Evolutionary conservation across 129 eudicot genomes (phyloP), one percentile per base, ranked within the genome.

Genomic region (Pseudognaphalium luteoalbum): DNA sequence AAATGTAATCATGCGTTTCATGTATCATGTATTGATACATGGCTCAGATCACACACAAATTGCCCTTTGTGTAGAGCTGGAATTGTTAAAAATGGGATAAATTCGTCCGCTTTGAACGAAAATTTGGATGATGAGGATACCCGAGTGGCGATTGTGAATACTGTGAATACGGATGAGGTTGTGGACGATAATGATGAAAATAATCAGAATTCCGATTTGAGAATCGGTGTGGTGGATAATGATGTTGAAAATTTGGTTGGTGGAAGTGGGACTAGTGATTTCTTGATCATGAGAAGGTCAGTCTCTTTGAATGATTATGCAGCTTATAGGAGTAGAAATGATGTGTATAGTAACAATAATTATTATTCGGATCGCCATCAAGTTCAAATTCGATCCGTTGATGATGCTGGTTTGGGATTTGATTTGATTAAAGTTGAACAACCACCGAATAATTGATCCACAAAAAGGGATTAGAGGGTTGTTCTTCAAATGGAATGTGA

Each of bases 1-100:
- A 85, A 83, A 28, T 90, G 96, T 66, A 85, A 73, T 65, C 96
- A 90, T 78, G 92, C 90, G 39, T 90, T 90, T 65, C 96, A 90
- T 47, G 37, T 90, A 15, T 81, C 92, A 5, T 90, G 96, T 83
- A 85, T 90, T 42, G 92, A 90, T 67, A 87, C 89, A 2, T 90
- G 96, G 96, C 88, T 90, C 7, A 72, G 77, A 32, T 87, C 92
- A n/a, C 96, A 90, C 84, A 83, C 87, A 12, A 89, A 87, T 77
- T 89, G 96, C 78, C 96, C 96, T 34, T 19, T 84, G 68, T 89
- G 95, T 71, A 83, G 95, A 14, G 91, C 95, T 12, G 84, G 88
- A 12, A 83, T 88, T 52, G 84, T 85, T 2, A 78, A 17, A 47
- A 83, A n/a, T 64, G 69, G 21, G 0, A 14, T 35, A 4, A 35